Conservation (phyloP, 2,329 filamentous ascomycete species). For the Penicillium vulpinum region DNA sequence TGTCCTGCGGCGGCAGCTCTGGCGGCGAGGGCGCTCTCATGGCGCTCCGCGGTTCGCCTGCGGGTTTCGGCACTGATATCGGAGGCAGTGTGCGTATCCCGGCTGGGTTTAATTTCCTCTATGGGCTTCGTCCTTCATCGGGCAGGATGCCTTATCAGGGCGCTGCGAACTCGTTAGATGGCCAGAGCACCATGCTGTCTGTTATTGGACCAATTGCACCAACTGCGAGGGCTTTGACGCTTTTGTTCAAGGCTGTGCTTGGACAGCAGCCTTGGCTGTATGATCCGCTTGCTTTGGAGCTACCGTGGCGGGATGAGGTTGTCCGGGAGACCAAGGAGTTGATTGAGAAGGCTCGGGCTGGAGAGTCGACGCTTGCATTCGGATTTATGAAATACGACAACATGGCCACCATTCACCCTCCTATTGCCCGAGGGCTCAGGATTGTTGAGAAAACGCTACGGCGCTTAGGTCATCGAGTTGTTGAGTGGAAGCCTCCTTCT, state of each 20-base stretch:
- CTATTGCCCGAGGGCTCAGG: slow-evolving; percentile 56
- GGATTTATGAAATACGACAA: slow-evolving; percentile 57
- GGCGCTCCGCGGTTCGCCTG: slow-evolving; percentile 53
- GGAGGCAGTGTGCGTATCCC: slow-evolving; percentile 61
- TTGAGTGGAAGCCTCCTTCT: slow-evolving; percentile 59
- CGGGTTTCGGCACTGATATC: slow-evolving; percentile 60
- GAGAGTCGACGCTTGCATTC: slow-evolving; percentile 50
- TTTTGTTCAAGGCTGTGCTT: slow-evolving; percentile 60
- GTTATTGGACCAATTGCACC: slow-evolving; percentile 65
- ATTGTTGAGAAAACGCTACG: slow-evolving; percentile 53
- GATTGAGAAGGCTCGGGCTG: slow-evolving; percentile 36
- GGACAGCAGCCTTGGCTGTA: slow-evolving; percentile 63
- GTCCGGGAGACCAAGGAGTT: slow-evolving; percentile 40
- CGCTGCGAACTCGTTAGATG: slow-evolving; percentile 64
- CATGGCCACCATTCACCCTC: slow-evolving; percentile 55
- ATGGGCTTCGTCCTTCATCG: slow-evolving; percentile 55
- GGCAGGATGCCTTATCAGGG: slow-evolving; percentile 58
- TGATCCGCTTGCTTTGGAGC: slow-evolving; percentile 64
- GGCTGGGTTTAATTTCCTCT: slow-evolving; percentile 60
- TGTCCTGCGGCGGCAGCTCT: slow-evolving; percentile 59
- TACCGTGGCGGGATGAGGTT: slow-evolving; percentile 62
- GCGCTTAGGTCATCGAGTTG: slow-evolving; percentile 57
- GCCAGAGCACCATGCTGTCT: slow-evolving; percentile 63
- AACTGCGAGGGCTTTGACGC: slow-evolving; percentile 54
- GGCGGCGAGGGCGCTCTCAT: slow-evolving; percentile 61